These are phyloP conservation scores for Colletotrichum melonis DNA, from an alignment of 2,329 filamentous ascomycete species.

Conservation along the genomic window DNA sequence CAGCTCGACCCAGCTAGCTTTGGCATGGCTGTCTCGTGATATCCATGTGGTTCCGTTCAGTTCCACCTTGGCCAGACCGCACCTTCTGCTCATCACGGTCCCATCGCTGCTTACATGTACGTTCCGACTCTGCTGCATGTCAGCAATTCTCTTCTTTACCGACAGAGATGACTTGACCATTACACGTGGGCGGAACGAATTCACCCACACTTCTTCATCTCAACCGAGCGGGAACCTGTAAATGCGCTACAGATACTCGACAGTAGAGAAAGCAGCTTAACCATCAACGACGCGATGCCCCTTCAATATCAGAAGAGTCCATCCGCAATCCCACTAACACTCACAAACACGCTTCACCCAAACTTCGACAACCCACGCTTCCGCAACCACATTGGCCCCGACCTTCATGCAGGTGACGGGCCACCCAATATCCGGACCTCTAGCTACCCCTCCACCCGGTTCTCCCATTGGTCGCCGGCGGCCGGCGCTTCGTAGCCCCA, in stretches of 20 bases:
- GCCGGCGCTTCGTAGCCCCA: slow-evolving; percentile 32
- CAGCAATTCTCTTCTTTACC: not conserved
- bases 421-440: slow-evolving; percentile 6
- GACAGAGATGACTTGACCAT: not conserved
- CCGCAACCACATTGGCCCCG: slow-evolving; percentile 24
- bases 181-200: no score
- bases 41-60: not conserved
- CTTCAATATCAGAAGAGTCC: not conserved
- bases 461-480: slow-evolving; percentile 25
- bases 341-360: not conserved
- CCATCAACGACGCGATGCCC: not conserved
- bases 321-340: slow-evolving; percentile 2
- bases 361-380: slow-evolving; percentile 13
- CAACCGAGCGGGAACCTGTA: not conserved
- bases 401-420: slow-evolving; percentile 28
- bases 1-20: not conserved
- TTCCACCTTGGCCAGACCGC: not conserved
- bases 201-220: not conserved
- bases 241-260: not conserved
- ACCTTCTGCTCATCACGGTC: slow-evolving; percentile 21
- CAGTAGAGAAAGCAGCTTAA: rapidly evolving
- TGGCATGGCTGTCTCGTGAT: not conserved
- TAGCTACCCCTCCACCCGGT: slow-evolving; percentile 9
- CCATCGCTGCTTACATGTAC: slow-evolving; percentile 18
- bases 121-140: slow-evolving; percentile 12